A percentile compares a stretch with the other conserved stretches of the same genome.
Evolutionary conservation across 2,329 filamentous ascomycete species (phyloP).

Genomic region (Cordyceps tenuipes): DNA sequence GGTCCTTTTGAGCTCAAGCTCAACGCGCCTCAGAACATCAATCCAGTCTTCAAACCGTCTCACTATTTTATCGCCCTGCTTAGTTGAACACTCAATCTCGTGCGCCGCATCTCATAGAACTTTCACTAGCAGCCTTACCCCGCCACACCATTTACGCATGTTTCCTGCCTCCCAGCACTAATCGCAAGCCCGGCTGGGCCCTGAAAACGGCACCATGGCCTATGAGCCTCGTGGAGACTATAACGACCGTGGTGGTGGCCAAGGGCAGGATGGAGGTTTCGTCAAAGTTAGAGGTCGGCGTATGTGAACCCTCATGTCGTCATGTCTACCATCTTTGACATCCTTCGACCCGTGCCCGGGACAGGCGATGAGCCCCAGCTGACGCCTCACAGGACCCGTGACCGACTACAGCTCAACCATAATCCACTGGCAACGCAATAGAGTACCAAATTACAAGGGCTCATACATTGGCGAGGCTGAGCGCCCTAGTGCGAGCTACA

Average conservation of each 20-base stretch:
- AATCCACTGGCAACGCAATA: slow-evolving; percentile 82
- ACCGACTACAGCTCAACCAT: slow-evolving; percentile 90
- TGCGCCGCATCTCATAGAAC: background rate
- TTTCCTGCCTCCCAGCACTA: background rate
- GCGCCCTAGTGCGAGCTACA: slow-evolving; percentile 79
- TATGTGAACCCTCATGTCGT: slow-evolving; percentile 28
- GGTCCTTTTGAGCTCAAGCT: background rate
- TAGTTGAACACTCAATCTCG: background rate
- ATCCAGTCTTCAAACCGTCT: background rate
- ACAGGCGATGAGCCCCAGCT: slow-evolving; percentile 1
- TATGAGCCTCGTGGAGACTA: slow-evolving; percentile 47
- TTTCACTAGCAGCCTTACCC: too few species aligned
- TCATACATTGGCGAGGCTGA: slow-evolving; percentile 67
- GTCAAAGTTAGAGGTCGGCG: slow-evolving; percentile 43
- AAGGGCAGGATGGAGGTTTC: slow-evolving; percentile 35
- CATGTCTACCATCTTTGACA: background rate
- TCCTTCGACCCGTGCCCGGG: background rate
- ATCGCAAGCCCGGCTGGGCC: slow-evolving; percentile 10
- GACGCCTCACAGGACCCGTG: slow-evolving; percentile 57
- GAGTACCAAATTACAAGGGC: slow-evolving; percentile 60
- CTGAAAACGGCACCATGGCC: slow-evolving; percentile 32
- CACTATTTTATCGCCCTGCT: background rate
- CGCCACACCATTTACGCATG: background rate
- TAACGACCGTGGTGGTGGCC: slow-evolving; percentile 31
- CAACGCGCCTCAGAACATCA: background rate